These are phyloP conservation scores for Pythium myriotylum DNA, from an alignment of 352 stramenopile genomes.

Conservation along the genomic window DNA sequence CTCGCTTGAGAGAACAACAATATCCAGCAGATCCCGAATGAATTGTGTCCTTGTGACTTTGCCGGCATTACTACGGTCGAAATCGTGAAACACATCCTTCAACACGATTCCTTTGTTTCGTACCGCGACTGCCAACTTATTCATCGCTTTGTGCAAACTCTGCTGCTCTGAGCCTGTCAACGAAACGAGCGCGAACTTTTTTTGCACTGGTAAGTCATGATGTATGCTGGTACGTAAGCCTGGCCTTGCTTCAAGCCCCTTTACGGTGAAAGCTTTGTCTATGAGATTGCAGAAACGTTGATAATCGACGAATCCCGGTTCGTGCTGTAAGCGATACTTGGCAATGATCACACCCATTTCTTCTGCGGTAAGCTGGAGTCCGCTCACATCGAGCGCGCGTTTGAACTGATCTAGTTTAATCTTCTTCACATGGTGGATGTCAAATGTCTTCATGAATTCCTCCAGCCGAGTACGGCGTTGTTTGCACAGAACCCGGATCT, in stretches of 20 bases:
- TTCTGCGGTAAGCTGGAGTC: constrained; percentile 50
- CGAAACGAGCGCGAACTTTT: constrained; percentile 38
- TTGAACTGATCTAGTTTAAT: constrained; percentile 84
- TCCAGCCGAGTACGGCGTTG: constrained; percentile 81
- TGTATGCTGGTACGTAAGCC: constrained; percentile 39
- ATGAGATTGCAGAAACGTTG: constrained; percentile 84
- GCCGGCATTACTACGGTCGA: constrained; percentile 81
- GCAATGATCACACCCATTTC: constrained; percentile 62
- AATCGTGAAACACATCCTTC: constrained; percentile 88
- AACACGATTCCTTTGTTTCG: constrained; percentile 83
- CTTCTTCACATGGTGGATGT: constrained; percentile 83
- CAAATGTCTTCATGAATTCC: constrained; percentile 90
- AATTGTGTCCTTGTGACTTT: constrained; percentile 86
- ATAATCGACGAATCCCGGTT: constrained; percentile 75
- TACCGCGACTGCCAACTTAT: constrained; percentile 63
- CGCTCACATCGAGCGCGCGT: constrained; percentile 75
- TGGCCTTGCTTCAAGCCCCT: constrained; percentile 71
- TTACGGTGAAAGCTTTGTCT: constrained; percentile 83
- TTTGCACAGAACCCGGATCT: constrained; percentile 79
- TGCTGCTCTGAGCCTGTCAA: constrained; percentile 40
- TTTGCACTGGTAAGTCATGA: constrained; percentile 30
- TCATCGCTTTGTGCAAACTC: constrained; percentile 43
- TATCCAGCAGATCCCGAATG: constrained; percentile 66
- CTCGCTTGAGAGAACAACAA: constrained; percentile 48
- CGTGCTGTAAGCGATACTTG: constrained; percentile 69